Evolutionary conservation across 768 basidiomycete genomes (phyloP).

Genomic region (Pulveroboletus ravenelii): DNA sequence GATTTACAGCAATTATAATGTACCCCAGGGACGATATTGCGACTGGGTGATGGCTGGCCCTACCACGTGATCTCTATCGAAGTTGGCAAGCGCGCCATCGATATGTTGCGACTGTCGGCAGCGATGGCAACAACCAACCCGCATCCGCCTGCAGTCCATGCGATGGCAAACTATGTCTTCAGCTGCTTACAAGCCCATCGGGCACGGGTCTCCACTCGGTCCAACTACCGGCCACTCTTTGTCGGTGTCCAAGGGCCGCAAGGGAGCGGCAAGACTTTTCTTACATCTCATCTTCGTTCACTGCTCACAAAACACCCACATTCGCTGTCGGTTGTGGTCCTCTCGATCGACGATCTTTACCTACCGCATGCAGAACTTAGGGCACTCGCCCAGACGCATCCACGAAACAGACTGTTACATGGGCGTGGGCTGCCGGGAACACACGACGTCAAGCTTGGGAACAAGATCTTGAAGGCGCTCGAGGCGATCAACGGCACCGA

Average conservation of each 20-base stretch:
- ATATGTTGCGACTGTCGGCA: neutral
- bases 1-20: slow-evolving; percentile 29
- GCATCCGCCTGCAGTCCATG: slow-evolving; percentile 33
- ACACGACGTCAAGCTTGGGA: slow-evolving; percentile 73
- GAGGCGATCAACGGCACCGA: slow-evolving; percentile 34
- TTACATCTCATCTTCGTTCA: slow-evolving; percentile 54
- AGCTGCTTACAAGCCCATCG: slow-evolving; percentile 34
- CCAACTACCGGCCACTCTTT: slow-evolving; percentile 54
- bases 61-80: slow-evolving; percentile 14
- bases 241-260: slow-evolving; percentile 91
- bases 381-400: slow-evolving; percentile 44
- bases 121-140: slow-evolving; percentile 13
- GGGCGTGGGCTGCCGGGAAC: slow-evolving; percentile 95
- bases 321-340: slow-evolving; percentile 51
- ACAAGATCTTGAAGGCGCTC: slow-evolving; percentile 47
- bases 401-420: slow-evolving; percentile 60
- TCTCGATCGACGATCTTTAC: slow-evolving; percentile 87
- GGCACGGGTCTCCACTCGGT: slow-evolving; percentile 8
- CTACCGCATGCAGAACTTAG: slow-evolving; percentile 61
- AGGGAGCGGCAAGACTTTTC: slow-evolving; percentile 87
- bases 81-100: neutral
- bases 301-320: slow-evolving; percentile 42
- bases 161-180: slow-evolving; percentile 38
- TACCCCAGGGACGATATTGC: neutral
- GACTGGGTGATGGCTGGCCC: neutral